phyloP scores from a whole-genome alignment of 2,329 filamentous ascomycete species.

The Dothideomycetes sp. region DNA sequence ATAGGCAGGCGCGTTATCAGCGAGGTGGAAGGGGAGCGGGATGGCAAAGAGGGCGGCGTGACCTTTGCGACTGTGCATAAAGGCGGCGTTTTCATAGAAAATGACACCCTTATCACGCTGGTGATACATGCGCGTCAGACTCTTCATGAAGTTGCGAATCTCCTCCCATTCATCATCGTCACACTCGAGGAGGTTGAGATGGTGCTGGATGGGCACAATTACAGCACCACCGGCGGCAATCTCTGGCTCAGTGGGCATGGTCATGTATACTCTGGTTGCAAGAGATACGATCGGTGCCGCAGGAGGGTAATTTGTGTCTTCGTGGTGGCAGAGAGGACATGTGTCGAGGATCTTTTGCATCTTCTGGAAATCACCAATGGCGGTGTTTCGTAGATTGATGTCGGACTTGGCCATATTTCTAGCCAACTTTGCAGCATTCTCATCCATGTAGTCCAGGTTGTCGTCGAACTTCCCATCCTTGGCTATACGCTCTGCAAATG shows the following conservation, averaged over 20 bases:
- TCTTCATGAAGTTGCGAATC: slow-evolving; percentile 98
- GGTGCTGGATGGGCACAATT: slow-evolving; percentile 81
- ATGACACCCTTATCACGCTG: slow-evolving; percentile 84
- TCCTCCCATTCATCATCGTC: slow-evolving; percentile 99
- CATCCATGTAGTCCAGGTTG: slow-evolving; percentile 93
- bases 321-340: slow-evolving; percentile 86
- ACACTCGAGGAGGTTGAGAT: slow-evolving; percentile 85
- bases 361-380: slow-evolving; percentile 81
- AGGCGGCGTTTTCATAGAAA: slow-evolving; percentile 94
- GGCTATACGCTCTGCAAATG: slow-evolving; percentile 83
- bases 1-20: slow-evolving; percentile 83
- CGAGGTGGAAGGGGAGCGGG: slow-evolving; percentile 82
- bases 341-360: slow-evolving; percentile 76
- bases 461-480: slow-evolving; percentile 87
- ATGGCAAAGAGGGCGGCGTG: slow-evolving; percentile 82
- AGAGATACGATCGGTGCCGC: slow-evolving; percentile 77
- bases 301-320: slow-evolving; percentile 68
- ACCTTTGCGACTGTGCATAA: slow-evolving; percentile 56
- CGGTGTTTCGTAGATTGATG: slow-evolving; percentile 73
- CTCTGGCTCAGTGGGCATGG: slow-evolving; percentile 81
- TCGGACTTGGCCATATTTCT: slow-evolving; percentile 80
- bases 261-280: slow-evolving; percentile 76
- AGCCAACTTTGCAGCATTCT: slow-evolving; percentile 85
- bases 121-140: slow-evolving; percentile 85
- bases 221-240: slow-evolving; percentile 72